Conservation (phyloP, 805 yeast species). For the Saccharomyces paradoxus region DNA sequence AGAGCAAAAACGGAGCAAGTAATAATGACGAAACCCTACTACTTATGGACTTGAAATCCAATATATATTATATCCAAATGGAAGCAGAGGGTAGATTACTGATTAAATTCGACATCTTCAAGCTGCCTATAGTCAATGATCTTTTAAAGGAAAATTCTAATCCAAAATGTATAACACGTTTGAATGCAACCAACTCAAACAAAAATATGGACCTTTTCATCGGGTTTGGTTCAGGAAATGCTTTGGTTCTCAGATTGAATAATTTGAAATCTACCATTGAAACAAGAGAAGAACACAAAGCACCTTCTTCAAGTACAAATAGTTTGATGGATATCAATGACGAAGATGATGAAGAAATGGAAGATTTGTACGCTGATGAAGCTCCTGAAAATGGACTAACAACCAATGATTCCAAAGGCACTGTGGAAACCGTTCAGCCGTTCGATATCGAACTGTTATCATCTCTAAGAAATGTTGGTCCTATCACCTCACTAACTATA, state of each 20-base stretch:
- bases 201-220: constrained; percentile 44
- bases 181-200: constrained; percentile 21
- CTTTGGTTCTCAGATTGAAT: constrained; percentile 36
- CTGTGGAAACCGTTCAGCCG: constrained; percentile 23
- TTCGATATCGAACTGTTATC: constrained; percentile 44
- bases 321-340: constrained; percentile 30
- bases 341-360: constrained; percentile 25
- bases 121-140: constrained; percentile 27
- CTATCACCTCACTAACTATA: constrained; percentile 57
- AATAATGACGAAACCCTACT: constrained; percentile 16
- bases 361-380: constrained; percentile 13
- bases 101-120: constrained; percentile 23
- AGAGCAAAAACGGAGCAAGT: constrained; percentile 1
- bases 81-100: constrained; percentile 28
- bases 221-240: constrained; percentile 53
- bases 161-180: constrained; percentile 24
- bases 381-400: background rate
- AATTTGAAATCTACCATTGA: constrained; percentile 24
- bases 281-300: constrained; percentile 34
- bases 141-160: constrained; percentile 19
- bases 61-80: constrained; percentile 20
- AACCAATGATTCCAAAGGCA: constrained; percentile 6
- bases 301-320: constrained; percentile 38
- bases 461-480: constrained; percentile 57
- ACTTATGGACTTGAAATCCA: constrained; percentile 22